Conservation (phyloP, 2,329 filamentous ascomycete genomes). For the Colletotrichum kahawae region DNA sequence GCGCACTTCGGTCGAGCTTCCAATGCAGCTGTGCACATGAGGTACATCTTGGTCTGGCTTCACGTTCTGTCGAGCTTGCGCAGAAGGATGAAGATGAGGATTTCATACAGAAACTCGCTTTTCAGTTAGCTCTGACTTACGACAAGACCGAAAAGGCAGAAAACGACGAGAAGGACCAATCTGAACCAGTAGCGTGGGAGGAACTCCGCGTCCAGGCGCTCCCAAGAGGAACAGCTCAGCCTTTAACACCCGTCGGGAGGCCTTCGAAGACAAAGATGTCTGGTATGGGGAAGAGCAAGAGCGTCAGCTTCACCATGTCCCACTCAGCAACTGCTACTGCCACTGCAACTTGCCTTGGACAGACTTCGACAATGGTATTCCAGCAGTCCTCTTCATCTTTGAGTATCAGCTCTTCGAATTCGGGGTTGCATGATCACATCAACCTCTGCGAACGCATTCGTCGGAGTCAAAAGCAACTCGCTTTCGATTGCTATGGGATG, state of each 20-base stretch:
- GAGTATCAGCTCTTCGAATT: accelerated
- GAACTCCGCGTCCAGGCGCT: accelerated
- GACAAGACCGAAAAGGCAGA: background rate
- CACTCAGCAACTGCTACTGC: background rate
- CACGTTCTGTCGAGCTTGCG: constrained; percentile 8
- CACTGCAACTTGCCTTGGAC: background rate
- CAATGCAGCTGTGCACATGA: constrained; percentile 15
- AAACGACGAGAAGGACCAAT: accelerated
- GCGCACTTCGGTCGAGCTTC: background rate
- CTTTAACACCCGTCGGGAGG: accelerated
- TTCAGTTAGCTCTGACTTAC: constrained; percentile 8
- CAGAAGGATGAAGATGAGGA: constrained; percentile 24
- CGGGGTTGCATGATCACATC: background rate
- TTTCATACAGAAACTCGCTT: background rate
- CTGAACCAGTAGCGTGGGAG: accelerated
- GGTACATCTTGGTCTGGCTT: constrained; percentile 24
- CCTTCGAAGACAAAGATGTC: background rate
- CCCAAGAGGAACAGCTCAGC: accelerated
- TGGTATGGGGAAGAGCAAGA: background rate
- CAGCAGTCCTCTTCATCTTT: background rate
- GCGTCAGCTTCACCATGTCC: background rate
- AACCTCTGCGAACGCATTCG: background rate
- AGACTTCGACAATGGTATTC: background rate
- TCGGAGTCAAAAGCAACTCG: background rate
- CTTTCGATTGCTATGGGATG: background rate